A percentile compares a stretch with the other conserved stretches of the same genome.
Conservation (phyloP, 2,329 filamentous ascomycete species). For the Aspergillus brasiliensis region DNA sequence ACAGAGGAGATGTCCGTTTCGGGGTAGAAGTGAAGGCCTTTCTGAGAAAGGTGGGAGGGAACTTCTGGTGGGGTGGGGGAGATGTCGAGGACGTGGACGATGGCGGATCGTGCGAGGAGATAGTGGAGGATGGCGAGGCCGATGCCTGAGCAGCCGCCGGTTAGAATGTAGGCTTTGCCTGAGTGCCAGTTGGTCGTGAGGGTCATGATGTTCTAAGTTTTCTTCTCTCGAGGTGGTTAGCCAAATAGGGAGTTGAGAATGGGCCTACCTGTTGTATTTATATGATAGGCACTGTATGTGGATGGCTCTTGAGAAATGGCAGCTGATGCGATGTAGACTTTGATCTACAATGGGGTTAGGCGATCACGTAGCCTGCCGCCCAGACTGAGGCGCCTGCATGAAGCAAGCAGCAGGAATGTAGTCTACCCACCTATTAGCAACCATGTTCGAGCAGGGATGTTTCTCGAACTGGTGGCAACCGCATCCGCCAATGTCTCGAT, state of each 20-base stretch:
- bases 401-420: no score
- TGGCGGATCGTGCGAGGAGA: not conserved
- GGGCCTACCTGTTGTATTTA: not conserved
- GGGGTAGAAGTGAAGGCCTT: not conserved
- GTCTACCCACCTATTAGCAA: no score
- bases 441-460: no score
- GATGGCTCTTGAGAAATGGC: no score
- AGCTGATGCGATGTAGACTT: no score
- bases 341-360: no score
- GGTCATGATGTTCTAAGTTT: not conserved
- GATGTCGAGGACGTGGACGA: not conserved
- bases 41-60: not conserved
- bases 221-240: no score
- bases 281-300: not conserved
- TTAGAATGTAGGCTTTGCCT: not conserved
- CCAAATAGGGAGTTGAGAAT: not conserved
- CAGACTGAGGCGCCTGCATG: no score
- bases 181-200: not conserved
- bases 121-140: not conserved
- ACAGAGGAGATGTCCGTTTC: not conserved
- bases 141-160: not conserved
- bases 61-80: not conserved
- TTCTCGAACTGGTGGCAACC: no score
- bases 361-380: no score
- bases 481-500: no score